Evolutionary conservation across 495 filamentous ascomycete species (phyloP), one percentile per base, ranked within the genome.

Genomic region (Hypomontagnella monticulosa): DNA sequence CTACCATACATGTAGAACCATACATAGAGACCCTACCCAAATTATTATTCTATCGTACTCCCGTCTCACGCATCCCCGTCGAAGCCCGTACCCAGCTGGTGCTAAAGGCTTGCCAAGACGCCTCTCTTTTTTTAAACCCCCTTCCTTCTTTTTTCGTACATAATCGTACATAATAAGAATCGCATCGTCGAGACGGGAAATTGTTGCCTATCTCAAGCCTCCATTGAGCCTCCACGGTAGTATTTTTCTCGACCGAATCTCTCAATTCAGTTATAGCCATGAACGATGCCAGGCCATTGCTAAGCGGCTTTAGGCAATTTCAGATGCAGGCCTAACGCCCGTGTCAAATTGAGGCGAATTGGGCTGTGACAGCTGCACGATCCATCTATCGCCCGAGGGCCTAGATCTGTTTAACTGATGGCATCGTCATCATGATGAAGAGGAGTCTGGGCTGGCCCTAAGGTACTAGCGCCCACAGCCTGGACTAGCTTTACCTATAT

Each of bases 311-410:
- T 41, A 11, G 51, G 48, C 54, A 41, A 56, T 53, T 48, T 19
- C 32, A 54, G 38, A 61, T 48, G 38, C 59, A 62, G 46, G 38
- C 60, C 66, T 49, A 59, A 69, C 33, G 14, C 43, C 40, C 43
- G 16, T 61, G 55, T 53, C 37, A 37, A 58, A 51, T 63, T 40
- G 66, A 56, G 66, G 60, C 55, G 56, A 69, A 69, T 69, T 69
- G 44, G 49, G 66, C 60, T 43, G 59, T 61, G 50, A 51, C 51
- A 69, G 34, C 55, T 60, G 66, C 56, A 63, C 55, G 32, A 50
- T 59, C 54, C 43, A 63, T 48, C 41, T 41, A 57, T 53, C 43
- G 43, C 23, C 60, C 55, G 50, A 61, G 55, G 48, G 49, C 56
- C 53, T 51, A 64, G 66, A 63, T 59, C 36, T 34, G 51, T 20